Evolutionary conservation across 352 stramenopile species (phyloP).

Genomic region (Pythium monospermum): DNA sequence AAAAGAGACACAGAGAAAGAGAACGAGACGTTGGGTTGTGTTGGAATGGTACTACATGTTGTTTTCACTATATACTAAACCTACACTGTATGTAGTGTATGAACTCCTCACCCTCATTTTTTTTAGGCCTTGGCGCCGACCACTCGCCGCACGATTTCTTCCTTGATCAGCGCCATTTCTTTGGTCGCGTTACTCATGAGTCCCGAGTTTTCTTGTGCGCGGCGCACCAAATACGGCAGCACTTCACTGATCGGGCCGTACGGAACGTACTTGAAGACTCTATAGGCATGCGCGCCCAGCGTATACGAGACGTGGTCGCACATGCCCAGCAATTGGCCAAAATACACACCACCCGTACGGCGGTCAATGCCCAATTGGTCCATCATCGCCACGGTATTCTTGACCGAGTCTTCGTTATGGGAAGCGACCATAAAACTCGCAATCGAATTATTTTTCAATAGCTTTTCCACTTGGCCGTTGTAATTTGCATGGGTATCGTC

Average conservation of each 20-base stretch:
- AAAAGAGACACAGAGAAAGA: background rate
- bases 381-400: conserved; percentile 92
- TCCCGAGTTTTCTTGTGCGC: conserved; percentile 95
- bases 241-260: conserved; percentile 96
- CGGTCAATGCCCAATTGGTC: conserved; percentile 82
- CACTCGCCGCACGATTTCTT: conserved; percentile 61
- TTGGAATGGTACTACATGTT: conserved; percentile 10
- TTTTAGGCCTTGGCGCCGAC: conserved; percentile 15
- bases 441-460: conserved; percentile 83
- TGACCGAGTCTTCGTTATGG: conserved; percentile 95
- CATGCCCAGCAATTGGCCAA: conserved; percentile 98
- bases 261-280: conserved; percentile 97
- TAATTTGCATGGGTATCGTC: conserved; percentile 95
- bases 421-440: conserved; percentile 97
- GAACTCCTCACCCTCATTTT: background rate
- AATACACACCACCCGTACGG: conserved; percentile 82
- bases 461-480: conserved; percentile 85
- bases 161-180: conserved; percentile 65
- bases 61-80: background rate
- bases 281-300: conserved; percentile 89
- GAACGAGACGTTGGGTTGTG: conserved; percentile 1
- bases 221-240: conserved; percentile 96
- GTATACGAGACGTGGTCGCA: conserved; percentile 96
- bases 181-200: conserved; percentile 82
- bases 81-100: no score